phyloP scores from a whole-genome alignment of 2,329 filamentous ascomycete species.

The Aspergillus ochraceus region DNA sequence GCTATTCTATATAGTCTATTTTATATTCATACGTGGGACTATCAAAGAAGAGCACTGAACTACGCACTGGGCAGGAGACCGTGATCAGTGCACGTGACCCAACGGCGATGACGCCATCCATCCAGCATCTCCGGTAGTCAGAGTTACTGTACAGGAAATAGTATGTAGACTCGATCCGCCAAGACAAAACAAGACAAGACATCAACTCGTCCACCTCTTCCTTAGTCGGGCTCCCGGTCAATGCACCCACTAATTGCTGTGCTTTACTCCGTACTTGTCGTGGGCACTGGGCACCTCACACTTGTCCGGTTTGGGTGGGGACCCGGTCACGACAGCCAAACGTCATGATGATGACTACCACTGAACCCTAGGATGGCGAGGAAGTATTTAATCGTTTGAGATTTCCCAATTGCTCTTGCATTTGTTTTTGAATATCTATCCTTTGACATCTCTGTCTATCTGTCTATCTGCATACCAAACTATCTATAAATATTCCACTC shows the following conservation, averaged over 20 bases:
- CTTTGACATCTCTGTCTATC: too few relatives aligned
- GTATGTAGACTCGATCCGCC: too few relatives aligned
- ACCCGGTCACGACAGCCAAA: conserved; percentile 11
- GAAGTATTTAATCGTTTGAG: background rate
- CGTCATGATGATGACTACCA: conserved; percentile 33
- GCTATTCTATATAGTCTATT: background rate
- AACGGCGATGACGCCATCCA: background rate
- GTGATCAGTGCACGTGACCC: background rate
- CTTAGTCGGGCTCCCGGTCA: background rate
- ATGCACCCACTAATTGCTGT: too few relatives aligned
- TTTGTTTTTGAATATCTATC: too few relatives aligned
- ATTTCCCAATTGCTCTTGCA: background rate
- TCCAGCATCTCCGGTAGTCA: background rate
- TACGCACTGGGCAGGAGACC: too few relatives aligned
- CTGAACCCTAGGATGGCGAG: background rate
- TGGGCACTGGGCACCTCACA: too few relatives aligned
- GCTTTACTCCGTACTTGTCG: background rate
- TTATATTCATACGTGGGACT: background rate
- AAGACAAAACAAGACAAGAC: background rate
- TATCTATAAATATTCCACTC: background rate
- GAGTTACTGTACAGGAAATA: too few relatives aligned
- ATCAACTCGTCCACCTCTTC: background rate
- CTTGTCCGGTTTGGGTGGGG: background rate
- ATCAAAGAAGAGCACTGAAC: too few relatives aligned
- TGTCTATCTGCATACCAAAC: background rate